These are phyloP conservation scores for Scedosporium minutisporum DNA, from an alignment of 2,329 filamentous ascomycete genomes.

Conservation along the genomic window DNA sequence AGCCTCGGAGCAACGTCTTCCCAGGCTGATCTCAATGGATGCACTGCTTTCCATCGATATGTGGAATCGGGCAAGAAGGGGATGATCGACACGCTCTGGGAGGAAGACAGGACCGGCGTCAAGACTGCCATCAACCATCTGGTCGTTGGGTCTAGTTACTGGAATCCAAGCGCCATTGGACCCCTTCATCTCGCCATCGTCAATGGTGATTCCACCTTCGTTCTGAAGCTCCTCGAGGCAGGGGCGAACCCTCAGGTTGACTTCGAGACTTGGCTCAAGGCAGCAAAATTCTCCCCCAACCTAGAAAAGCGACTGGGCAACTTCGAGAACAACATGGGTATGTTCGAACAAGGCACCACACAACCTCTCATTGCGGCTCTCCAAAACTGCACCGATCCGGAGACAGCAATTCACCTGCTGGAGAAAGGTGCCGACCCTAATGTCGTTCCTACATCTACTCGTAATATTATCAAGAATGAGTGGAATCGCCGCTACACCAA, in stretches of 20 bases:
- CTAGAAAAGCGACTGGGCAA: constrained; percentile 19
- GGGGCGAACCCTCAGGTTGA: constrained; percentile 52
- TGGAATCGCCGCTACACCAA: constrained; percentile 22
- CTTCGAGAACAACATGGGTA: constrained; percentile 36
- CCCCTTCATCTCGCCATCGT: constrained; percentile 52
- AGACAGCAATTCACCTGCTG: constrained; percentile 49
- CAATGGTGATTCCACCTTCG: constrained; percentile 40
- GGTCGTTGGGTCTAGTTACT: constrained; percentile 26
- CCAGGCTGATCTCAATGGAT: constrained; percentile 57
- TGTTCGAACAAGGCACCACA: constrained; percentile 36
- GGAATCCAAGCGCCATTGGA: constrained; percentile 26
- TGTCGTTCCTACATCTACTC: constrained; percentile 34
- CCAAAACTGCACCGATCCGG: constrained; percentile 31
- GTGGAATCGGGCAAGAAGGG: constrained; percentile 33
- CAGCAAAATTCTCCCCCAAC: constrained; percentile 31
- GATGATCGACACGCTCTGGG: constrained; percentile 38
- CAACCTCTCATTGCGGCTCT: constrained; percentile 61
- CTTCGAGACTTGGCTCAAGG: constrained; percentile 55
- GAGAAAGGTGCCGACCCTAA: constrained; percentile 57
- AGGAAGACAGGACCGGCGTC: constrained; percentile 50
- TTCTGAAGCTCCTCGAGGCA: constrained; percentile 50
- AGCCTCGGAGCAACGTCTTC: constrained; percentile 61
- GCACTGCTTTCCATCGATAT: constrained; percentile 54
- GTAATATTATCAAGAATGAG: constrained; percentile 23
- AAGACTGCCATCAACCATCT: constrained; percentile 60